Conservation (phyloP, 176 grass and related monocot genomes). For the Tillandsia leiboldiana region DNA sequence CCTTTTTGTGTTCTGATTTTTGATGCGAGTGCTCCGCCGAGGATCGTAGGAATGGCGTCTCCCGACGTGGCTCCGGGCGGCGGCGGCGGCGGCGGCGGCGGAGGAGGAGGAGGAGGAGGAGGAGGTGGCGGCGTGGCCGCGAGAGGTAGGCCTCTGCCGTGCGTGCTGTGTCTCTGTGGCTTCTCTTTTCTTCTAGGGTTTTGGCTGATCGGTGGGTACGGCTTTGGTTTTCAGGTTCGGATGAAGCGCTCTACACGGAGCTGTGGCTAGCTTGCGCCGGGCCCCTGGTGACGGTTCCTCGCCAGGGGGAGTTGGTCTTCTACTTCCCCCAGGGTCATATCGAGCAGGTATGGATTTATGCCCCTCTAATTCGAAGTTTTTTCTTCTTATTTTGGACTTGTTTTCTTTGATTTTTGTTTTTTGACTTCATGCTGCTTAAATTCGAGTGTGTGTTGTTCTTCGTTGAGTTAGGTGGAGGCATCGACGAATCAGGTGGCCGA, state of each 20-base stretch:
- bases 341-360: constrained; percentile 51
- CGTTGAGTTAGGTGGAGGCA: constrained; percentile 55
- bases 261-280: constrained; percentile 90
- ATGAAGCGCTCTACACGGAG: constrained; percentile 64
- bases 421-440: constrained; percentile 4
- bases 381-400: neutral
- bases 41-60: neutral
- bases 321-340: constrained; percentile 97
- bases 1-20: neutral
- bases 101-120: too few species aligned
- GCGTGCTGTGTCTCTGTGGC: neutral
- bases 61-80: neutral
- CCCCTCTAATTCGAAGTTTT: neutral
- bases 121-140: neutral
- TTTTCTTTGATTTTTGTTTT: neutral
- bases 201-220: constrained; percentile 7
- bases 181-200: constrained; percentile 18
- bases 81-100: too few species aligned
- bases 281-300: constrained; percentile 72
- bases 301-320: constrained; percentile 59
- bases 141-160: neutral
- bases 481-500: constrained; percentile 74
- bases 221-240: constrained; percentile 3
- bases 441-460: neutral
- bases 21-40: neutral